phyloP scores from a whole-genome alignment of 225 moss, liverwort and hornwort genomes.

The Asterella californica region DNA sequence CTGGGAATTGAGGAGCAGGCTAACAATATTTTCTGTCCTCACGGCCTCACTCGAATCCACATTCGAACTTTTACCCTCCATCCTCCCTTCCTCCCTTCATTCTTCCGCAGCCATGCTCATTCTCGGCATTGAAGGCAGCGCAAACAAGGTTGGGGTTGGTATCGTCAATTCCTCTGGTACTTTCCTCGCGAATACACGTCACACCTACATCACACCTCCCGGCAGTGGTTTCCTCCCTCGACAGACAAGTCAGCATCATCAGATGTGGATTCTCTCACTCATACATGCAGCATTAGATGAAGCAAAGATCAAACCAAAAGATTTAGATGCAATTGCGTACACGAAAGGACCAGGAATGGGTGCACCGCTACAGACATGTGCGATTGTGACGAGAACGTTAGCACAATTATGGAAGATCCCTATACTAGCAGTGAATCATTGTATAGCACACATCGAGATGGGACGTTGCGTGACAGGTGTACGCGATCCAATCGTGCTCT shows the following conservation, averaged over 20 bases:
- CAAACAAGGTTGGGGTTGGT: conserved; percentile 86
- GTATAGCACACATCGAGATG: conserved; percentile 88
- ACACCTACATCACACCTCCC: conserved; percentile 77
- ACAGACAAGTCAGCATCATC: conserved; percentile 78
- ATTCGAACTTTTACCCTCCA: too few species aligned
- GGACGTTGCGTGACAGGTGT: conserved; percentile 75
- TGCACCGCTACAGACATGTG: conserved; percentile 79
- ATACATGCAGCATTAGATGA: conserved; percentile 66
- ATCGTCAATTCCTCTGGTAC: conserved; percentile 65
- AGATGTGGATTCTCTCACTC: conserved; percentile 52
- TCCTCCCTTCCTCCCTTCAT: background rate
- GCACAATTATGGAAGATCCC: conserved; percentile 80
- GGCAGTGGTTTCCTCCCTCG: conserved; percentile 83
- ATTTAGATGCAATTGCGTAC: conserved; percentile 66
- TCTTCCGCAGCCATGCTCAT: conserved; percentile 49
- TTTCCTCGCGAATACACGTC: conserved; percentile 73
- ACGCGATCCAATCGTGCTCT: conserved; percentile 72
- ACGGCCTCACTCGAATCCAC: too few species aligned
- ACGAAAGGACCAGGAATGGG: conserved; percentile 95
- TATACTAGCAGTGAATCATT: conserved; percentile 79
- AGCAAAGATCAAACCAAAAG: conserved; percentile 45
- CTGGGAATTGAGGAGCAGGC: too few species aligned
- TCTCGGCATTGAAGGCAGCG: conserved; percentile 76
- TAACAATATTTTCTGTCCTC: too few species aligned
- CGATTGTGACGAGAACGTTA: conserved; percentile 67